Percentiles rank a stretch among this genome's conserved stretches.
Conservation (phyloP, 2,329 filamentous ascomycete species). For the Immersiporthe knoxdaviesiana region DNA sequence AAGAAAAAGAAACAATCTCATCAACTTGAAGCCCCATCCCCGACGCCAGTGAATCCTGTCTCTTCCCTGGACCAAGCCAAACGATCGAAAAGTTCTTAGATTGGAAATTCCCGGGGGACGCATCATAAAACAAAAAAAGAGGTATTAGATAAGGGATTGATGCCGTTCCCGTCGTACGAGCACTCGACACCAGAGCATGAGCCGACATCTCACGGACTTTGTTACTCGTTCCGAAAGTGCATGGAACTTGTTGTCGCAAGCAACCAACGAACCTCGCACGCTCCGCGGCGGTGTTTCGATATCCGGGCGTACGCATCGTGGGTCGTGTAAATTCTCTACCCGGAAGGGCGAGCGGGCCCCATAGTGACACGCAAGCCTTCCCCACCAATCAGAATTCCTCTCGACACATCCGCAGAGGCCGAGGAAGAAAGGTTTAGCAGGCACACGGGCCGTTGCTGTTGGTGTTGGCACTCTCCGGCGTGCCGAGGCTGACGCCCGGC, state of each 20-base stretch:
- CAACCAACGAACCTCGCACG: slow-evolving; percentile 7
- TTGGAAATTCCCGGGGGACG: slow-evolving; percentile 33
- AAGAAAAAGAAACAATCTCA: slow-evolving; percentile 21
- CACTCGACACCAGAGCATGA: slow-evolving; percentile 36
- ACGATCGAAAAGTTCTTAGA: slow-evolving; percentile 21
- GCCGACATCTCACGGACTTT: slow-evolving; percentile 33
- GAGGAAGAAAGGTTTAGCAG: slow-evolving; percentile 53
- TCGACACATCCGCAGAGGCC: not conserved
- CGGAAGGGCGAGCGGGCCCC: not conserved
- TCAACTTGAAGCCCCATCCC: slow-evolving; percentile 20
- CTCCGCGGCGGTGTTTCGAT: not conserved
- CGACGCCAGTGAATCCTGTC: slow-evolving; percentile 26
- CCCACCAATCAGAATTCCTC: not conserved
- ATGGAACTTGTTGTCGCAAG: slow-evolving; percentile 1
- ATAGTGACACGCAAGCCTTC: slow-evolving; percentile 11
- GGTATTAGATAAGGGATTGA: slow-evolving; percentile 40
- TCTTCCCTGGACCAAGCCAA: slow-evolving; percentile 27
- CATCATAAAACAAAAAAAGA: slow-evolving; percentile 36
- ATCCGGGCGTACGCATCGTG: not conserved
- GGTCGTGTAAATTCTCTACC: not conserved
- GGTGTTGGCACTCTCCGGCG: slow-evolving; percentile 60
- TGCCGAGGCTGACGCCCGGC: slow-evolving; percentile 58
- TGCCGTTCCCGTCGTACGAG: slow-evolving; percentile 35
- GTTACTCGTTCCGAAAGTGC: slow-evolving; percentile 16
- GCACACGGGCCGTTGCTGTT: slow-evolving; percentile 59